A percentile compares a stretch with the other conserved stretches of the same genome.
Evolutionary conservation across 345 rosid genomes (phyloP).

Genomic region (Eucalyptus regnans): DNA sequence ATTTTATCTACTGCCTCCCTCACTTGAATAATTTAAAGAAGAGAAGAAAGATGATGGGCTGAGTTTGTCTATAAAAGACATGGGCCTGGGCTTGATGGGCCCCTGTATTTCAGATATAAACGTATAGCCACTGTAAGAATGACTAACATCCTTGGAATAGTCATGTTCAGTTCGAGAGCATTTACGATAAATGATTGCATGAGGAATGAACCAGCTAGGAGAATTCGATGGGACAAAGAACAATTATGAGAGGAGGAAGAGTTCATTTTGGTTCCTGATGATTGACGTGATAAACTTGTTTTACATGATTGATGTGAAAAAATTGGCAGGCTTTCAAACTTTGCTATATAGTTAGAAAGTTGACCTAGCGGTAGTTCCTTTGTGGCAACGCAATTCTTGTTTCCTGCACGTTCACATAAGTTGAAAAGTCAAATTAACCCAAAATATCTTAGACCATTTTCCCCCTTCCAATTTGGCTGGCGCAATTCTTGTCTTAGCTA

Average conservation of each 20-base stretch:
- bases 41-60: no score
- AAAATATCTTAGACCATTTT: neutral
- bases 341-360: no score
- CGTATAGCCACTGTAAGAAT: neutral
- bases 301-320: neutral
- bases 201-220: neutral
- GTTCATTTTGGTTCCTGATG: neutral
- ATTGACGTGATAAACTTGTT: neutral
- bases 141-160: neutral
- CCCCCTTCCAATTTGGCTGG: neutral
- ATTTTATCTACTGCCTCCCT: no score
- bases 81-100: neutral
- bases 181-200: neutral
- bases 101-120: neutral
- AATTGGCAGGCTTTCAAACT: neutral
- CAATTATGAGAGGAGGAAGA: neutral
- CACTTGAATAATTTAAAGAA: no score
- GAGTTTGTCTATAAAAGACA: no score
- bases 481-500: neutral
- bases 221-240: no score
- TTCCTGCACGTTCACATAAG: neutral
- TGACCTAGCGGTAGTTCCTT: no score
- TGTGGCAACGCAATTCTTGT: neutral
- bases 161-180: neutral
- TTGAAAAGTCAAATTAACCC: neutral